Base-by-base conservation (phyloP, 1,284 basidiomycete genomes). In the Trichosporon sp. region DNA sequence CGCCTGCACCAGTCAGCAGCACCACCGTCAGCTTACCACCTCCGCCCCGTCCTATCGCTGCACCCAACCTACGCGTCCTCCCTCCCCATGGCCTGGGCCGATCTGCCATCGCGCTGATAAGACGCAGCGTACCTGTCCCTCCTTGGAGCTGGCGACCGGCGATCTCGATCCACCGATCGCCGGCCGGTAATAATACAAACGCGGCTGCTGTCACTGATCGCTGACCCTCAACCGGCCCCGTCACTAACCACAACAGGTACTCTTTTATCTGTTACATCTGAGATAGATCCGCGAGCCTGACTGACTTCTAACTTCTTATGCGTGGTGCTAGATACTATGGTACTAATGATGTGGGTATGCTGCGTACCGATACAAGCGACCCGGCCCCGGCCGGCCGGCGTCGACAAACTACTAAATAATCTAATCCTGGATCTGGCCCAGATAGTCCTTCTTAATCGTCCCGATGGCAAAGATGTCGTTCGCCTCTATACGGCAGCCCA, bases 391-490 rank as follows among this genome's bases (percentile, higher is more conserved):
- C 21, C 47, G 18, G 21, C 34, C 47, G 23, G 11, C 47, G 27
- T 15, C 56, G 21, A 58, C 27, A 25, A 58, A 58, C 27, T 31
- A 58, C 12, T 58, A 58, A 29, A 29, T 18, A 6, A 35, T 66
- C 56, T 75, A 77, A 25, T 82, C 79, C 62, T 80, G 72, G 53
- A 95, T 92, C 67, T 95, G 92, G 64, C 94, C 93, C 53, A 96
- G 85, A 80, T 93, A 94, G 80, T 96, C 93, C 83, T 95, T 94
- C 85, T 96, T 95, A 81, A 96, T 95, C 2, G 92, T 94, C 13
- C 92, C 93, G 73, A 95, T 95, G 1, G 92, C 92, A 77, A 95
- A 95, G 76, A 99, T 98, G 82, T 98, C 95, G 29, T 94, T 98
- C 23, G 95, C 95, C 80, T 99, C 96, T 8, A 98, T 92, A 77